Percentiles rank a stretch among this genome's conserved stretches.
Conservation (phyloP, 805 yeast species). For the Brettanomyces anomalus region DNA sequence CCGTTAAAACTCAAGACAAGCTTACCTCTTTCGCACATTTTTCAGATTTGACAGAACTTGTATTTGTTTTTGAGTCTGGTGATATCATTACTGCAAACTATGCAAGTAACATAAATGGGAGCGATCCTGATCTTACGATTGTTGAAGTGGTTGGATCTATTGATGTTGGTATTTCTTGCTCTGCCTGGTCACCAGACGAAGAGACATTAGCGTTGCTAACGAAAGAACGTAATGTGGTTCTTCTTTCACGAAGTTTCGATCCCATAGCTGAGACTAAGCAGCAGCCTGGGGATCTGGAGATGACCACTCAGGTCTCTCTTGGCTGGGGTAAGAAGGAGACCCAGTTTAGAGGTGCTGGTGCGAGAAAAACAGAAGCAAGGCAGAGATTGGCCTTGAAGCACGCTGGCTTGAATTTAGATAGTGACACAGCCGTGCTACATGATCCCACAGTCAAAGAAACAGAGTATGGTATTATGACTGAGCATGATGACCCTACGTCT, state of each 20-base stretch:
- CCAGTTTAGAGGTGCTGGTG: slow-evolving; percentile 92
- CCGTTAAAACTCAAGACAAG: slow-evolving; percentile 32
- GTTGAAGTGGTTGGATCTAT: slow-evolving; percentile 77
- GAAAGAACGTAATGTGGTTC: slow-evolving; percentile 44
- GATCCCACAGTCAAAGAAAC: slow-evolving; percentile 83
- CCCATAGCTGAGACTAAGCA: slow-evolving; percentile 61
- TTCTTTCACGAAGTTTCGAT: slow-evolving; percentile 72
- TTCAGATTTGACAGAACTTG: slow-evolving; percentile 55
- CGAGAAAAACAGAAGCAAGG: slow-evolving; percentile 59
- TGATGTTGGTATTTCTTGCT: slow-evolving; percentile 64
- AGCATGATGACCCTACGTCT: slow-evolving; percentile 20
- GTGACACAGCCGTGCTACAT: slow-evolving; percentile 42
- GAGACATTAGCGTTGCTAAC: slow-evolving; percentile 73
- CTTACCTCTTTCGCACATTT: slow-evolving; percentile 57
- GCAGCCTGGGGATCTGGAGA: slow-evolving; percentile 49
- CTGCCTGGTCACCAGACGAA: slow-evolving; percentile 87
- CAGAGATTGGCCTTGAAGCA: slow-evolving; percentile 45
- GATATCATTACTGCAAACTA: slow-evolving; percentile 65
- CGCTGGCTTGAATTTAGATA: slow-evolving; percentile 62
- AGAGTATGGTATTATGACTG: slow-evolving; percentile 58
- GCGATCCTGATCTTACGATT: slow-evolving; percentile 48
- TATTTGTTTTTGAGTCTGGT: slow-evolving; percentile 65
- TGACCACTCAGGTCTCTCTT: slow-evolving; percentile 81
- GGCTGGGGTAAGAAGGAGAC: slow-evolving; percentile 99
- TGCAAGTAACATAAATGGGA: slow-evolving; percentile 18